A percentile compares a stretch with the other conserved stretches of the same genome.
phyloP scores from a whole-genome alignment of 1,284 basidiomycete genomes.

The Dichomitus squalens region DNA sequence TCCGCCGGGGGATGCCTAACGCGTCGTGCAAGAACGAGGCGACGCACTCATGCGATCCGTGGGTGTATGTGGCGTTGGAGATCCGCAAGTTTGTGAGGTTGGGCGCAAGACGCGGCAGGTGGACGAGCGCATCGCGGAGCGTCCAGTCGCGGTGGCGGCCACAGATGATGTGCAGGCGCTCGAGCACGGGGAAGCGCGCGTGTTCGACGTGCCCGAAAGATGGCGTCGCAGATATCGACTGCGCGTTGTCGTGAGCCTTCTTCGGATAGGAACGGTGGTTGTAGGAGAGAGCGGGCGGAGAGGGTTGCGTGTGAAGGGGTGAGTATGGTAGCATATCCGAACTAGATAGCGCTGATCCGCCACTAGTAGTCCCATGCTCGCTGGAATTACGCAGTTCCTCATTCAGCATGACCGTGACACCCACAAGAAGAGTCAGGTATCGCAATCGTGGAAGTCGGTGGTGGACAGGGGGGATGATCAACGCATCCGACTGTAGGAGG shows the following conservation, averaged over 20 bases:
- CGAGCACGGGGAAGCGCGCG: slow-evolving; percentile 19
- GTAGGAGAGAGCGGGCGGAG: background rate
- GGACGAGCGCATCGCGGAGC: slow-evolving; percentile 15
- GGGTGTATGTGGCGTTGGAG: slow-evolving; percentile 23
- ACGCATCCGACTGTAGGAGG: slow-evolving; percentile 19
- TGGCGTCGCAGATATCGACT: background rate
- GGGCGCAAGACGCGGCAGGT: slow-evolving; percentile 17
- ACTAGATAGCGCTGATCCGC: background rate
- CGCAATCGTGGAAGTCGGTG: slow-evolving; percentile 14
- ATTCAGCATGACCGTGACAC: slow-evolving; percentile 18
- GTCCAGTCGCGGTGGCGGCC: slow-evolving; percentile 21
- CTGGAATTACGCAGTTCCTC: background rate
- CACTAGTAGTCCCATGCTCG: too few species aligned
- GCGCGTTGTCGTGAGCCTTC: background rate
- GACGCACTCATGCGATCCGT: slow-evolving; percentile 15
- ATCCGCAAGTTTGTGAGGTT: slow-evolving; percentile 20
- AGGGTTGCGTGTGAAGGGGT: background rate
- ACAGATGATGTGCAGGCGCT: slow-evolving; percentile 21
- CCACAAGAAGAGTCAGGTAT: slow-evolving; percentile 22
- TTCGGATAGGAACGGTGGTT: background rate
- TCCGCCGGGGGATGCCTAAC: slow-evolving; percentile 1
- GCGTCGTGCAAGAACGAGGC: slow-evolving; percentile 17
- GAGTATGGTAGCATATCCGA: background rate
- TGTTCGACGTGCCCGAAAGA: background rate
- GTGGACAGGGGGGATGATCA: slow-evolving; percentile 11